Conservation (phyloP, 1,139 yeast species). For the Chernovozyma aurita region DNA sequence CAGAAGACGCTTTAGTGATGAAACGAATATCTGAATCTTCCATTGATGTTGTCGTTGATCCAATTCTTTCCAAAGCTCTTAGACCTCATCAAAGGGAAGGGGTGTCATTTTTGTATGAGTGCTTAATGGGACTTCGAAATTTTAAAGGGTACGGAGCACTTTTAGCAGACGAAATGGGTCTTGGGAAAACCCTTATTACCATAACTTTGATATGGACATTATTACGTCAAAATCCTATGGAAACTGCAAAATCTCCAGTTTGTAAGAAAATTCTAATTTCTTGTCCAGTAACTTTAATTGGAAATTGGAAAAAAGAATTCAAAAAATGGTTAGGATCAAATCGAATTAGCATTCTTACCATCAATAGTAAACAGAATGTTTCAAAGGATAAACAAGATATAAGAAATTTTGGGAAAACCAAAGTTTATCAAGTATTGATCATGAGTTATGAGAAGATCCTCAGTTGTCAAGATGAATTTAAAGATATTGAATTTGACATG, state of each 20-base stretch:
- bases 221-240: slow-evolving; percentile 64
- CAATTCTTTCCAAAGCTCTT: slow-evolving; percentile 48
- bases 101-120: slow-evolving; percentile 72
- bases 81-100: slow-evolving; percentile 89
- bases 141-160: slow-evolving; percentile 68
- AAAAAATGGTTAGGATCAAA: slow-evolving; percentile 80
- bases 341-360: slow-evolving; percentile 54
- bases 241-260: slow-evolving; percentile 27
- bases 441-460: slow-evolving; percentile 84
- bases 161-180: slow-evolving; percentile 95
- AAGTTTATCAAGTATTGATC: slow-evolving; percentile 77
- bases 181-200: slow-evolving; percentile 89
- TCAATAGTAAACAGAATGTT: slow-evolving; percentile 42
- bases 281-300: slow-evolving; percentile 87
- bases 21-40: slow-evolving; percentile 3
- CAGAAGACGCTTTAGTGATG: slow-evolving; percentile 20
- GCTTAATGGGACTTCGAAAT: slow-evolving; percentile 64
- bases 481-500: slow-evolving; percentile 55
- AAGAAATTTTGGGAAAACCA: slow-evolving; percentile 57
- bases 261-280: slow-evolving; percentile 66
- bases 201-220: slow-evolving; percentile 83
- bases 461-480: slow-evolving; percentile 51
- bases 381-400: slow-evolving; percentile 55
- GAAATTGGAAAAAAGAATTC: slow-evolving; percentile 88
- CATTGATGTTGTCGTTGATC: slow-evolving; percentile 69